Evolutionary conservation across 2,329 filamentous ascomycete genomes (phyloP).

Genomic region (Parascedosporium putredinis): DNA sequence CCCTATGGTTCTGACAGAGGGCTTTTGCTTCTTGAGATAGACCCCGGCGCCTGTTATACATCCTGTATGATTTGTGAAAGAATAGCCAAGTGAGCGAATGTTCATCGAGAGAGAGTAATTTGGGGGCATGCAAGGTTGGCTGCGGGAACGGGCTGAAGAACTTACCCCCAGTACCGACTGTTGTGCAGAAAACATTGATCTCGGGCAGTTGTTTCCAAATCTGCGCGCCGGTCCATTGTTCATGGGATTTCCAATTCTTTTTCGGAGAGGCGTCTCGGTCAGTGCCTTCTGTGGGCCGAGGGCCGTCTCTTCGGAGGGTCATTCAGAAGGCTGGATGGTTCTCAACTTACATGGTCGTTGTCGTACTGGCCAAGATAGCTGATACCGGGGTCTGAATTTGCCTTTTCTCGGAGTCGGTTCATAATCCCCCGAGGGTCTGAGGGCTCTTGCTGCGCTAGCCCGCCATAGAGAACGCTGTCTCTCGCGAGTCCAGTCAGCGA

Average conservation of each 20-base stretch:
- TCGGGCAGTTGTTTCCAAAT: constrained; percentile 45
- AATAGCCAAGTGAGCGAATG: no score
- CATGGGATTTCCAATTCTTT: constrained; percentile 41
- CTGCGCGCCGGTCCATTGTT: constrained; percentile 49
- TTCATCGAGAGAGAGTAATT: no score
- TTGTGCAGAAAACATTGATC: constrained; percentile 44
- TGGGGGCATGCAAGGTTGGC: no score
- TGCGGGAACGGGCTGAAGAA: no score
- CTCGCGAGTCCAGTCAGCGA: no score
- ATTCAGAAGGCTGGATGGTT: no score
- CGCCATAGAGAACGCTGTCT: constrained; percentile 23
- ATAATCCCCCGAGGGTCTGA: constrained; percentile 23
- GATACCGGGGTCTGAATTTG: constrained; percentile 15
- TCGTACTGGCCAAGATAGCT: constrained; percentile 24
- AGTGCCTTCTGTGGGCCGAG: no score
- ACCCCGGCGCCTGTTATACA: constrained; percentile 1
- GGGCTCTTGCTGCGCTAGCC: constrained; percentile 22
- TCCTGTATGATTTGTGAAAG: no score
- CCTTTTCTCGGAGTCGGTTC: constrained; percentile 18
- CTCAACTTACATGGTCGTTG: constrained; percentile 19
- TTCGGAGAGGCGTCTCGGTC: no score
- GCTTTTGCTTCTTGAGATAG: constrained; percentile 16
- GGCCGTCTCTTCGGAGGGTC: no score
- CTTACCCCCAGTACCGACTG: constrained; percentile 45
- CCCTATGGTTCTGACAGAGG: constrained; percentile 14